These are phyloP conservation scores for Conticribra guillardii DNA, from an alignment of 108 stramenopile genomes.

Conservation along the genomic window DNA sequence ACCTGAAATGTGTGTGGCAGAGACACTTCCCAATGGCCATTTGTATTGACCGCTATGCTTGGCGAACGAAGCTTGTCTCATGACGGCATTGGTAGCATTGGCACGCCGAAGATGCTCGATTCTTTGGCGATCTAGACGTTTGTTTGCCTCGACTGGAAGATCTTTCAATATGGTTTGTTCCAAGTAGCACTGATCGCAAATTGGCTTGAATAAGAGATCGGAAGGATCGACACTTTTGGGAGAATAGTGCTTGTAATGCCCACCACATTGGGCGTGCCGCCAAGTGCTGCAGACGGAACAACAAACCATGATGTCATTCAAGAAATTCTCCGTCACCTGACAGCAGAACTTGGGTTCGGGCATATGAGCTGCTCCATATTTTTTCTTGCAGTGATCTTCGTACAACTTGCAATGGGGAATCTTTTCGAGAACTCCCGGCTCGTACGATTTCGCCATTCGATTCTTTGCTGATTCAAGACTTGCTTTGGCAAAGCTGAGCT, in stretches of 20 bases:
- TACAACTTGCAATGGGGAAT: slow-evolving; percentile 83
- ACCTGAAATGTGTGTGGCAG: slow-evolving; percentile 68
- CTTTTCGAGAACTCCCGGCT: slow-evolving; percentile 83
- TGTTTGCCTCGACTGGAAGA: slow-evolving; percentile 35
- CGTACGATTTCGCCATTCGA: slow-evolving; percentile 46
- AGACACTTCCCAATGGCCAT: slow-evolving; percentile 82
- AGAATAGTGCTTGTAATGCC: slow-evolving; percentile 76
- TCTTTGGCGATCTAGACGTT: slow-evolving; percentile 70
- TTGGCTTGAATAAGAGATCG: slow-evolving; percentile 49
- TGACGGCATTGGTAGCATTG: slow-evolving; percentile 70
- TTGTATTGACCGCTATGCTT: slow-evolving; percentile 84
- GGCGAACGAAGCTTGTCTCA: slow-evolving; percentile 79
- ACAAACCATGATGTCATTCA: slow-evolving; percentile 78
- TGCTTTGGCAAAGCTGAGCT: slow-evolving; percentile 20
- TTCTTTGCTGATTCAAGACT: slow-evolving; percentile 25
- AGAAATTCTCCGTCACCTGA: slow-evolving; percentile 79
- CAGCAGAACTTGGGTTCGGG: slow-evolving; percentile 69
- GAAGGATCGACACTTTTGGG: slow-evolving; percentile 56
- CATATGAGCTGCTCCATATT: slow-evolving; percentile 28
- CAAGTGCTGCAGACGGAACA: slow-evolving; percentile 88
- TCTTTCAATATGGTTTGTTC: slow-evolving; percentile 60
- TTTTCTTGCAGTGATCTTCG: slow-evolving; percentile 44
- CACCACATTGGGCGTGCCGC: slow-evolving; percentile 87
- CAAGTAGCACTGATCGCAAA: slow-evolving; percentile 79
- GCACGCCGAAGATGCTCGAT: slow-evolving; percentile 76